phyloP scores from a whole-genome alignment of 2,329 filamentous ascomycete species.

The Claviceps cyperi region DNA sequence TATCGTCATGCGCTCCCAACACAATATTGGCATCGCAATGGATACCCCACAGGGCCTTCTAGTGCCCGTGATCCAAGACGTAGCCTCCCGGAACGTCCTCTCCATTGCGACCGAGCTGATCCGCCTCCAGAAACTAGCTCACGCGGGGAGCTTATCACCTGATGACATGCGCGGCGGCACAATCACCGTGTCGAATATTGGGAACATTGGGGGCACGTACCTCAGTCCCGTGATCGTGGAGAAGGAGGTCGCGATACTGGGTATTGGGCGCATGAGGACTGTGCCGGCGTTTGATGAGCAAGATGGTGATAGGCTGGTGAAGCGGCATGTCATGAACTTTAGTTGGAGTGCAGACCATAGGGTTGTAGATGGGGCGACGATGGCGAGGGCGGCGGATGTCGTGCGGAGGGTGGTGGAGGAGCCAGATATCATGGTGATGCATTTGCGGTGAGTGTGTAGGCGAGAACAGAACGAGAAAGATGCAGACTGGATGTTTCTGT shows the following conservation, averaged over 20 bases:
- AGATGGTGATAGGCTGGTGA: slow-evolving; percentile 41
- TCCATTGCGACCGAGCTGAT: slow-evolving; percentile 64
- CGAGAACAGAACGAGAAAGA: neutral
- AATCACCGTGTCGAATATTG: slow-evolving; percentile 93
- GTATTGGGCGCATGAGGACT: slow-evolving; percentile 65
- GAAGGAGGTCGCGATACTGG: slow-evolving; percentile 81
- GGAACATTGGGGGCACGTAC: slow-evolving; percentile 85
- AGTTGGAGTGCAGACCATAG: slow-evolving; percentile 96
- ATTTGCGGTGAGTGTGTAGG: slow-evolving; percentile 45
- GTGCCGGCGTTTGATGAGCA: slow-evolving; percentile 63
- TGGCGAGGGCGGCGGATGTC: slow-evolving; percentile 77
- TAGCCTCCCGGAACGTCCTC: slow-evolving; percentile 60
- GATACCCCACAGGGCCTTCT: slow-evolving; percentile 80
- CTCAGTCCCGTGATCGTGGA: slow-evolving; percentile 84
- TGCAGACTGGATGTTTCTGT: too few relatives aligned
- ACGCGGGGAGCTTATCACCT: slow-evolving; percentile 57
- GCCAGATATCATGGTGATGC: slow-evolving; percentile 75
- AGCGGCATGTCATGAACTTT: slow-evolving; percentile 72
- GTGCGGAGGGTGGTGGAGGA: slow-evolving; percentile 69
- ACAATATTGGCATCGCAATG: slow-evolving; percentile 94
- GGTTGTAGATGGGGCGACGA: slow-evolving; percentile 86
- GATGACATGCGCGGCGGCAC: slow-evolving; percentile 74
- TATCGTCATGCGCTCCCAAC: slow-evolving; percentile 64
- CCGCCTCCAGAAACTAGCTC: slow-evolving; percentile 58
- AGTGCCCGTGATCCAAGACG: slow-evolving; percentile 82